Percentiles rank a stretch among this genome's conserved stretches.
Evolutionary conservation across 208 protist genomes (phyloP).

Genomic region (Porcisia deanei): DNA sequence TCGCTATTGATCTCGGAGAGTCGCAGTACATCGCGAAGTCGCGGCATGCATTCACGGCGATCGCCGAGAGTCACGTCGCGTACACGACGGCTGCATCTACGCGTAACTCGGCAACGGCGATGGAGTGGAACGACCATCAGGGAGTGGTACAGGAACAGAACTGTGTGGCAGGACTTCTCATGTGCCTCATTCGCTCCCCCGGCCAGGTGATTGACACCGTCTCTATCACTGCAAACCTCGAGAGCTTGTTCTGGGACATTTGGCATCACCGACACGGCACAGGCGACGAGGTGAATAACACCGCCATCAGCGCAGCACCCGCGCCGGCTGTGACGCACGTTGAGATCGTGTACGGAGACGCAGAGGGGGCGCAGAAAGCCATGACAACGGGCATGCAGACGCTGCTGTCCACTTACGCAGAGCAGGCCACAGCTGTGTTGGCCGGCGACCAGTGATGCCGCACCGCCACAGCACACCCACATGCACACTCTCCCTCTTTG

Average conservation of each 20-base stretch:
- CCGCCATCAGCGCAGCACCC: background rate
- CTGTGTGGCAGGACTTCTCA: slow-evolving; percentile 15
- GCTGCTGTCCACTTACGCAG: slow-evolving; percentile 21
- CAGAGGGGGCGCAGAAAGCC: slow-evolving; percentile 3
- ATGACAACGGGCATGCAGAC: slow-evolving; percentile 18
- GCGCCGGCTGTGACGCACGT: slow-evolving; percentile 11
- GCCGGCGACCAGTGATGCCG: background rate
- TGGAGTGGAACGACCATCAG: background rate
- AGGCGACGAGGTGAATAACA: background rate
- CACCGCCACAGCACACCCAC: no score
- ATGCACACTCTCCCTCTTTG: background rate
- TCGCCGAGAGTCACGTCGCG: slow-evolving; percentile 23
- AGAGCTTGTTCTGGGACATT: slow-evolving; percentile 12
- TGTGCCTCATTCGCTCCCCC: slow-evolving; percentile 13
- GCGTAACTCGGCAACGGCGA: background rate
- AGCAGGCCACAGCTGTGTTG: slow-evolving; percentile 13
- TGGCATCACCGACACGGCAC: slow-evolving; percentile 15
- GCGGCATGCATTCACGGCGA: slow-evolving; percentile 2
- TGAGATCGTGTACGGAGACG: slow-evolving; percentile 13
- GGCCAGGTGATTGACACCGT: background rate
- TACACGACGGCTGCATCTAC: background rate
- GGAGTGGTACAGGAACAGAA: slow-evolving; percentile 6
- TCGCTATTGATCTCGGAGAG: slow-evolving; percentile 9
- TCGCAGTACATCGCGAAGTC: background rate
- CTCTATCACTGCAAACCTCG: background rate